These are phyloP conservation scores for Xylariaceae sp. DNA, from an alignment of 2,329 filamentous ascomycete genomes.

Conservation along the genomic window DNA sequence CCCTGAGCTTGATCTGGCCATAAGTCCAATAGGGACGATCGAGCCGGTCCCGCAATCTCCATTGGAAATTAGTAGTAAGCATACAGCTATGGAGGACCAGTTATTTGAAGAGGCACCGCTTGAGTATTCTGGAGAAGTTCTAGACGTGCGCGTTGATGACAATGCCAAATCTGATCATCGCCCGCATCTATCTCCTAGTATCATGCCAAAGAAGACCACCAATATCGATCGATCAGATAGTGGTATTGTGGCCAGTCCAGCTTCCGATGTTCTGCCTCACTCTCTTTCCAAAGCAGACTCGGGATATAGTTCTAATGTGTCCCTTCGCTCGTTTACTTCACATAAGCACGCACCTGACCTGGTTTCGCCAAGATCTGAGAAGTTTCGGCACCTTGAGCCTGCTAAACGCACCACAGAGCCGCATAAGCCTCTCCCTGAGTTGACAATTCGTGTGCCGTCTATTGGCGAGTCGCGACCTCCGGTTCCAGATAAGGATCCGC, in stretches of 20 bases:
- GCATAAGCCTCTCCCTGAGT: not conserved
- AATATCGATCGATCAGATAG: constrained; percentile 43
- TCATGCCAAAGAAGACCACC: constrained; percentile 19
- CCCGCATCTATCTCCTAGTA: constrained; percentile 16
- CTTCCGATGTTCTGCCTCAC: constrained; percentile 39
- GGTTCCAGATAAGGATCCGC: constrained; percentile 37
- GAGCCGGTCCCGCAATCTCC: constrained; percentile 29
- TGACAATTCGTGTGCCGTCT: constrained; percentile 1
- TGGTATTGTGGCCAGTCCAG: constrained; percentile 45
- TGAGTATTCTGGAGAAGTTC: constrained; percentile 25
- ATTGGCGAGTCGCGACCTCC: constrained; percentile 31
- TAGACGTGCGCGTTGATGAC: constrained; percentile 35
- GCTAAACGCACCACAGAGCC: no score
- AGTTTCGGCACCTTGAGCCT: no score
- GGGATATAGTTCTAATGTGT: constrained; percentile 58
- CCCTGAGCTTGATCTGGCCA: constrained; percentile 24
- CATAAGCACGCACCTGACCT: no score
- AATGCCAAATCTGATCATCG: constrained; percentile 38
- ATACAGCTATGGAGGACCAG: constrained; percentile 44
- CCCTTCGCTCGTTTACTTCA: constrained; percentile 47
- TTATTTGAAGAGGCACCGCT: constrained; percentile 42
- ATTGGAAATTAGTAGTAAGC: constrained; percentile 45
- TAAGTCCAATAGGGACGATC: constrained; percentile 34
- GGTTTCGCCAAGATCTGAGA: constrained; percentile 1
- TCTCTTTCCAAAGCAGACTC: constrained; percentile 56